Base-by-base conservation (phyloP, 2,329 filamentous ascomycete species). In the Fusarium citri region DNA sequence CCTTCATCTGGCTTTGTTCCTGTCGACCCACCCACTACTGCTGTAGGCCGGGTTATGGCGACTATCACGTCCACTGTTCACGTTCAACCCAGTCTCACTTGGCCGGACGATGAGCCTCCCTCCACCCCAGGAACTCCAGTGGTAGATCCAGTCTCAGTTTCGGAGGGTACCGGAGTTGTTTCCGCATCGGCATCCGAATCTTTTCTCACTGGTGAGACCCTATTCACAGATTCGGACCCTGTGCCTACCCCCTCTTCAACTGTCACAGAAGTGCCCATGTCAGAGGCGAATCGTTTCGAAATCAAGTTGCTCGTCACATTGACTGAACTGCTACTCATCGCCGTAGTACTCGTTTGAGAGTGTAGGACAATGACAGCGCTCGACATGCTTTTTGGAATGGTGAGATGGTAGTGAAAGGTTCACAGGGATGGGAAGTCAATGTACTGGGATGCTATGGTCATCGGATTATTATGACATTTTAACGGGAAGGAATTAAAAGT, bases 241-340 rank as follows among this genome's bases (percentile, higher is more conserved):
- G 10, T 42, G 5, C 55, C 73, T 41, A 62, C 62, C 54, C 64
- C 76, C 25, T 73, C 74, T 2, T 43, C 68, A 30, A 49, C 61
- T 12, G 64, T 78, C 22, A 77, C 71, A 9, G 72, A 66, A 25
- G 73, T 80, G 4, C 66, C 65, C 8, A 65, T 72, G 7, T 79
- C 79, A 5, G 72, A 72, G 46, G 77, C 76, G 3, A 70, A 55
- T 1, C 69, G 61, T 18, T 68, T 69, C 22, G 65, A 66, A 5
- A 45, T 74, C 18, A 65, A 73, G 8, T 59, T 72, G 6, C 48
- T 79, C 12, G 48, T 60, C 9, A 67, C 55, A 3, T 64, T 79
- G 41, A 66, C 67, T 11, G 69, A 70, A n/a, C 49, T 80, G 3
- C 59, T 76, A 18, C 26, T 79, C 8, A 56, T 78, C 59, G 76